Evolutionary conservation across 2,329 filamentous ascomycete genomes (phyloP), one percentile per base, ranked within the genome.

Genomic region (Colletotrichum sp.): DNA sequence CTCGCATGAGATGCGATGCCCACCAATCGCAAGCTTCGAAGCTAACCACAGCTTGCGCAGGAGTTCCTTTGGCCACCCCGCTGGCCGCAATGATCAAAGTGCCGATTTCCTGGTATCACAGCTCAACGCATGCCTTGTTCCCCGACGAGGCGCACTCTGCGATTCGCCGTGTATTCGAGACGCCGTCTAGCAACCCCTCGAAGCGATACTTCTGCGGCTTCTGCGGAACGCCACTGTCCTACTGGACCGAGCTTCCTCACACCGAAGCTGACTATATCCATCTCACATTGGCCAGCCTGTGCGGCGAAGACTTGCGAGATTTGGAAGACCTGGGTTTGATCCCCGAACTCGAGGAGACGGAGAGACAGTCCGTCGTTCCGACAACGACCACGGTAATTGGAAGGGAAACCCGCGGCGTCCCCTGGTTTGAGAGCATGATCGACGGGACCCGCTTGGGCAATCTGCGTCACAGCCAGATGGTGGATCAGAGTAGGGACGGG

Each of bases 151-250:
- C 92, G 18, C 90, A 92, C 83, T 80, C 88, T 70, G 87, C 88
- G 68, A 96, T 96, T 82, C 92, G 91, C 72, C 91, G 93, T 55
- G 89, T 90, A 64, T 96, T 95, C 83, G 91, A 91, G 12, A 90
- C 93, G 26, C 88, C 88, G 4, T 85, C 88, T 79, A 90, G 90
- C 68, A 88, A 89, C 68, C 86, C 90, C 80, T 88, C 91, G 2
- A 92, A 94, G 82, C 92, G 95, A 66, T 91, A 95, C 79, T 98
- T 98, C 85, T 98, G 96, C 85, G 96, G 96, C 28, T 98, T 94
- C 86, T 98, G 96, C 83, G 96, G 96, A 68, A 98, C 96, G 0
- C 94, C 95, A 15, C 87, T 98, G 70, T 94, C 93, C 0, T 95
- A 93, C 80, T 98, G 95, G 95, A 93, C 92, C 63, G 96, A 98